Base-by-base conservation (phyloP, 2,329 filamentous ascomycete species). In the Endoconidiophora polonica region DNA sequence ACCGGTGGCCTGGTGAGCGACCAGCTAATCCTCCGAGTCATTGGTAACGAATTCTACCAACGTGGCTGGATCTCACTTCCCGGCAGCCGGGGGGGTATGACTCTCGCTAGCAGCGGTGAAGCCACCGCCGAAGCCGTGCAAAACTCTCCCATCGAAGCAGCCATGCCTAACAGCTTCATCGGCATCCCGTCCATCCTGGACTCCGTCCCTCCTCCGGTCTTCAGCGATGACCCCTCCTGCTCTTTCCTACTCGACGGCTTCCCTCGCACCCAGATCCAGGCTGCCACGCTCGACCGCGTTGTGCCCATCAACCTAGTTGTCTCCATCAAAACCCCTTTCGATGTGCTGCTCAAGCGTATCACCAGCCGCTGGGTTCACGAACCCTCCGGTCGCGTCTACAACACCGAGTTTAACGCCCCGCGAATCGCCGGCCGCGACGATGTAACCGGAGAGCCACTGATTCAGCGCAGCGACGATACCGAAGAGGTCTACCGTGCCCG, bases 221-320 rank as follows among this genome's bases (percentile, higher is more conserved):
- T 72, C 43, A 78, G 80, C 45, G 74, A 91, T 40, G 74, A 82
- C 55, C 83, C 87, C 0, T 69, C 77, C 1, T 86, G 87, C 6
- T 94, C 87, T 1, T 96, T 95, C 64, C 83, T 98, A 56, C 81
- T 98, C 48, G 91, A 98, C 62, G 91, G 91, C 14, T 98, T 96
- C 65, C 91, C 91, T 2, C 83, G 91, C 56, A 98, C 86, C 5
- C 83, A 84, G 1, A 62, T 69, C 2, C 91, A 98, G 66, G 91
- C 88, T 24, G 64, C 68, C 40, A 80, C 80, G 52, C 74, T 96
- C 44, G 87, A 94, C 61, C 68, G 70, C 43, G 72, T 95, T 33
- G 76, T 96, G 29, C 87, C 90, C n/a, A 88, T 98, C 63, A 98
- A 98, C 65, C 76, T 95, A 54, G 91, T 87, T 45, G 81, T 95